Evolutionary conservation across 345 rosid species (phyloP).

Genomic region (Lenwebbia sp.): DNA sequence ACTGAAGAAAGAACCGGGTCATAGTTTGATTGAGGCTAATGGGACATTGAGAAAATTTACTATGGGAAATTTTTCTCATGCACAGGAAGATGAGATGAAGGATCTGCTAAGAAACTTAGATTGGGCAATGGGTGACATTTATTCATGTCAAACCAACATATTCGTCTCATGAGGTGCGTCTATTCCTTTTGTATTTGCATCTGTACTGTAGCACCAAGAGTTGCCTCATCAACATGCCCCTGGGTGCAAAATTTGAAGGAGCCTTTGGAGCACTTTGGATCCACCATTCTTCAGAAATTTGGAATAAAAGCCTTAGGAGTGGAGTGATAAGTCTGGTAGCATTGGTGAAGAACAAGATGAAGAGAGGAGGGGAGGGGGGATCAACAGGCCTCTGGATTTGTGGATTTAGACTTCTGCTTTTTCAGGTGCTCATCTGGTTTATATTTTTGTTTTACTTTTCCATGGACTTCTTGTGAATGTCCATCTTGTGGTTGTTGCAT

Average conservation of each 20-base stretch:
- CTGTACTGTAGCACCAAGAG: neutral
- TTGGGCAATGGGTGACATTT: constrained; percentile 12
- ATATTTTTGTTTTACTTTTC: neutral
- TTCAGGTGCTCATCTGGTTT: neutral
- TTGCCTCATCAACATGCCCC: neutral
- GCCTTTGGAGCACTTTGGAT: neutral
- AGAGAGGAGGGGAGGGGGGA: neutral
- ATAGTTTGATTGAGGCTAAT: constrained; percentile 38
- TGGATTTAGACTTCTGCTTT: neutral
- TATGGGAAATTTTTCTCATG: constrained; percentile 31
- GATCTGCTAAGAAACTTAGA: constrained; percentile 17
- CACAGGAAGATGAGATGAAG: constrained; percentile 30
- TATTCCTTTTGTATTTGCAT: neutral
- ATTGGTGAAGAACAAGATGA: neutral
- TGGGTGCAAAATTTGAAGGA: neutral
- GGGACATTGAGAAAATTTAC: constrained; percentile 37
- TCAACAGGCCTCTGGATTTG: neutral
- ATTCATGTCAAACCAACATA: neutral
- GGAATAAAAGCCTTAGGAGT: neutral
- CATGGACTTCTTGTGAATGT: neutral
- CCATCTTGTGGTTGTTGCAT: neutral
- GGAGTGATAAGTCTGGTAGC: neutral
- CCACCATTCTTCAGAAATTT: neutral
- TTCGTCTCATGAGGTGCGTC: neutral
- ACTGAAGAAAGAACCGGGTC: constrained; percentile 47